Conservation (phyloP, 73 alveolate species). For the Tetrahymena thermophila region DNA sequence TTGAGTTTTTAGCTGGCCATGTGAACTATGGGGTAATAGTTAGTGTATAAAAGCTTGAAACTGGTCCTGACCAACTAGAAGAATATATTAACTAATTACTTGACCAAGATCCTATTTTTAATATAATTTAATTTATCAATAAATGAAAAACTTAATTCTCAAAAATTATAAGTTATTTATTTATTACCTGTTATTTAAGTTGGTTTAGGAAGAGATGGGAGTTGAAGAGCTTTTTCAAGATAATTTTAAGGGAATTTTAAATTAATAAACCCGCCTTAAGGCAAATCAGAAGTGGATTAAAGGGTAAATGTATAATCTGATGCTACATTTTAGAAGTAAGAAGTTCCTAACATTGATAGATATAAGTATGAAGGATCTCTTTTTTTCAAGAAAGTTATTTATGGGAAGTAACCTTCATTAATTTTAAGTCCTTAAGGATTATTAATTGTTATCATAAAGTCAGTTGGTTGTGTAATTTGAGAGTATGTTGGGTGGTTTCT, state of each 20-base stretch:
- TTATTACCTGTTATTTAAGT: background rate
- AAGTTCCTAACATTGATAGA: background rate
- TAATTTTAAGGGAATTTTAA: background rate
- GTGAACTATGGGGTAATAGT: background rate
- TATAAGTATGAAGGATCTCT: background rate
- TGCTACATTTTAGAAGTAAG: background rate
- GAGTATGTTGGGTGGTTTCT: background rate
- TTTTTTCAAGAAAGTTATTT: background rate
- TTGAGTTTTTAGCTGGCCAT: background rate
- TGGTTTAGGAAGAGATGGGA: background rate
- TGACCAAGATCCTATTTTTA: background rate
- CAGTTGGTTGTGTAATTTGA: background rate
- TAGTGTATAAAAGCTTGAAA: background rate
- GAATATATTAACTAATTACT: background rate
- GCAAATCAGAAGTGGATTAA: background rate
- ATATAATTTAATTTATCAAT: no score
- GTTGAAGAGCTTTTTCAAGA: background rate
- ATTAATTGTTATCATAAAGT: background rate
- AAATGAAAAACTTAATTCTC: background rate
- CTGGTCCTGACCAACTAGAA: background rate
- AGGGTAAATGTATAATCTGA: background rate
- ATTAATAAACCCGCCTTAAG: background rate
- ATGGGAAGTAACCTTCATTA: background rate
- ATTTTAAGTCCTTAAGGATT: background rate
- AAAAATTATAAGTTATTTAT: background rate